Conservation (phyloP, 495 filamentous ascomycete genomes). For the Xylaria longipes region DNA sequence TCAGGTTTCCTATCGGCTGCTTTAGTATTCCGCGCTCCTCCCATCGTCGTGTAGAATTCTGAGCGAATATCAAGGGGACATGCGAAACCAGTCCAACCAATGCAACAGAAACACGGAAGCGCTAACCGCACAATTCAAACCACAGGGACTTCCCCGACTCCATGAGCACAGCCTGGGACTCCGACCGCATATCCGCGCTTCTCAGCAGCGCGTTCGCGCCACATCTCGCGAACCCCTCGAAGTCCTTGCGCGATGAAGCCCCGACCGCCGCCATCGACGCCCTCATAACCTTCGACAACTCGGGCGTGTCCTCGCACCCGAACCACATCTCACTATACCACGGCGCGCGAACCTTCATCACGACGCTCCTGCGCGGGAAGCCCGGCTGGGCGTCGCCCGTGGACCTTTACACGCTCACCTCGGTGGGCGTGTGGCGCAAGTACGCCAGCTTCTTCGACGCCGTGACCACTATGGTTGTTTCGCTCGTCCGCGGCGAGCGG, state of each 20-base stretch:
- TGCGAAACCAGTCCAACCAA: neutral
- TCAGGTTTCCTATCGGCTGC: neutral
- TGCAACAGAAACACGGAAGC: neutral
- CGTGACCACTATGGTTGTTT: constrained; percentile 64
- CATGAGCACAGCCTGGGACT: constrained; percentile 78
- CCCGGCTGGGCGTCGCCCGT: constrained; percentile 74
- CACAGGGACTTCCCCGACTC: constrained; percentile 79
- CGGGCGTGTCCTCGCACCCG: constrained; percentile 82
- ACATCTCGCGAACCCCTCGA: constrained; percentile 48
- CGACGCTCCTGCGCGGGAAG: constrained; percentile 65
- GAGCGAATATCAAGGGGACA: neutral
- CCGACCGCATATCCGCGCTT: constrained; percentile 69
- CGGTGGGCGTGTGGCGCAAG: constrained; percentile 74
- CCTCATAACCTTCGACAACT: constrained; percentile 84
- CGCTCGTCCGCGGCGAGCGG: constrained; percentile 44
- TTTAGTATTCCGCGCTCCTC: neutral
- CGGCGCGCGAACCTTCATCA: constrained; percentile 76
- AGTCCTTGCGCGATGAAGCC: constrained; percentile 38
- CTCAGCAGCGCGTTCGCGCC: constrained; percentile 74
- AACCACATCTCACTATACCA: constrained; percentile 90
- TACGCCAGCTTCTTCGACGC: constrained; percentile 80
- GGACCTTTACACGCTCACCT: constrained; percentile 80
- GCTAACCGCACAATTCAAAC: constrained; percentile 4
- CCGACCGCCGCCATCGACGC: constrained; percentile 74
- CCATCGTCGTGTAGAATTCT: neutral